phyloP scores from a whole-genome alignment of 2,329 filamentous ascomycete genomes.

The Hortaea werneckii region DNA sequence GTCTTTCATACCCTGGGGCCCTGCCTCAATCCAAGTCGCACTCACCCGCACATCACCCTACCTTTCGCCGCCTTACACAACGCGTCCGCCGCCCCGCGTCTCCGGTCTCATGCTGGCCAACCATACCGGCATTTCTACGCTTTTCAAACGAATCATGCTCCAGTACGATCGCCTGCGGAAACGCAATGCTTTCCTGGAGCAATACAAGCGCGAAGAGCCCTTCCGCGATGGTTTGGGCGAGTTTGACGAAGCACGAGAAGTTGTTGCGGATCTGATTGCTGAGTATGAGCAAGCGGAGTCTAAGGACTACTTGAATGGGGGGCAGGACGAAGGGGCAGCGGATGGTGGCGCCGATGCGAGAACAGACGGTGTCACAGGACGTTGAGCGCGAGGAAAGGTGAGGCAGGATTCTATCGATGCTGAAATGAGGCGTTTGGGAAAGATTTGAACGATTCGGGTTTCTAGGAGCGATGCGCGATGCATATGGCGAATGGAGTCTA shows the following conservation, averaged over 20 bases:
- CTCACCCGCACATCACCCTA: constrained; percentile 95
- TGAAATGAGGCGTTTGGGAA: neutral
- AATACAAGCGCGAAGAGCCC: constrained; percentile 89
- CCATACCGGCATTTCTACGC: constrained; percentile 90
- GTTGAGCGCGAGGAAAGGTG: constrained; percentile 14
- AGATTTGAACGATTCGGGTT: no score
- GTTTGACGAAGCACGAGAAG: constrained; percentile 88
- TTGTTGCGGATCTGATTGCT: constrained; percentile 79
- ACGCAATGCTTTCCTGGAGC: constrained; percentile 91
- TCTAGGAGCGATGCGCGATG: no score
- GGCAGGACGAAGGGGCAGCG: constrained; percentile 14
- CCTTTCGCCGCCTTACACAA: constrained; percentile 85
- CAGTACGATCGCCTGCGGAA: constrained; percentile 94
- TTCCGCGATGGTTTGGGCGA: constrained; percentile 87
- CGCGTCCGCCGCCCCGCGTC: constrained; percentile 77
- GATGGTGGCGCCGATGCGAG: constrained; percentile 23
- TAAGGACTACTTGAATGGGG: constrained; percentile 74
- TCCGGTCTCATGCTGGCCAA: constrained; percentile 97
- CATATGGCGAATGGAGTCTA: no score
- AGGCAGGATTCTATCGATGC: neutral
- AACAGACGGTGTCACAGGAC: constrained; percentile 35
- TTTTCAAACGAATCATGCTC: constrained; percentile 87
- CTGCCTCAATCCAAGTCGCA: constrained; percentile 93
- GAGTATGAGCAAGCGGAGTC: constrained; percentile 96
- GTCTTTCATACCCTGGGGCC: constrained; percentile 97